These are phyloP conservation scores for Linnemannia elongata DNA, from an alignment of 192 early-diverging fungal genomes.

Conservation along the genomic window DNA sequence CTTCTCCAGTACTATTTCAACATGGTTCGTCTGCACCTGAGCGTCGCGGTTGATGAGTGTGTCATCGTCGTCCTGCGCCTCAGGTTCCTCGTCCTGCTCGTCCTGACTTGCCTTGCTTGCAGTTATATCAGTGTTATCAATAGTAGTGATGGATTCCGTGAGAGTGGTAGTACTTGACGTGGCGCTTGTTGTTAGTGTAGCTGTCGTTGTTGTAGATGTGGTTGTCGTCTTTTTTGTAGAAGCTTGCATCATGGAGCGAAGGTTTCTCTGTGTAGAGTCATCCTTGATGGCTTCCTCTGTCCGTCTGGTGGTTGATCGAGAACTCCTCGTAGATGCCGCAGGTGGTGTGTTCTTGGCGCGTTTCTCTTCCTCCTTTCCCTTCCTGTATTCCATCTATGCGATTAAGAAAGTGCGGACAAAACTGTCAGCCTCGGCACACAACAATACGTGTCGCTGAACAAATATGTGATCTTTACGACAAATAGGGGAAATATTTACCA, in stretches of 20 bases:
- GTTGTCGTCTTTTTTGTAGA: neutral
- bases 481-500: slow-evolving; percentile 15
- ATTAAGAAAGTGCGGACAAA: neutral
- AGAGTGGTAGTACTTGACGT: neutral
- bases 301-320: neutral
- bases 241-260: neutral
- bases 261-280: neutral
- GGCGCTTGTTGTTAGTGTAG: neutral
- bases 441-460: neutral
- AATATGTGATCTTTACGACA: neutral
- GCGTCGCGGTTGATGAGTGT: neutral
- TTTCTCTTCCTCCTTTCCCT: slow-evolving; percentile 25
- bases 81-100: neutral
- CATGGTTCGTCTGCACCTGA: neutral
- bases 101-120: neutral
- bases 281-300: neutral
- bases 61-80: neutral
- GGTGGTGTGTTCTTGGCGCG: neutral
- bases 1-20: neutral
- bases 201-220: neutral
- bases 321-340: neutral
- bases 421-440: neutral
- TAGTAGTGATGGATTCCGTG: neutral
- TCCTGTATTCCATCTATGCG: slow-evolving; percentile 12
- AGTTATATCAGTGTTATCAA: neutral